Percentiles rank a stretch among this genome's conserved stretches.
These are phyloP conservation scores for Apiospora saccharicola DNA, from an alignment of 2,329 filamentous ascomycete genomes.

Conservation along the genomic window DNA sequence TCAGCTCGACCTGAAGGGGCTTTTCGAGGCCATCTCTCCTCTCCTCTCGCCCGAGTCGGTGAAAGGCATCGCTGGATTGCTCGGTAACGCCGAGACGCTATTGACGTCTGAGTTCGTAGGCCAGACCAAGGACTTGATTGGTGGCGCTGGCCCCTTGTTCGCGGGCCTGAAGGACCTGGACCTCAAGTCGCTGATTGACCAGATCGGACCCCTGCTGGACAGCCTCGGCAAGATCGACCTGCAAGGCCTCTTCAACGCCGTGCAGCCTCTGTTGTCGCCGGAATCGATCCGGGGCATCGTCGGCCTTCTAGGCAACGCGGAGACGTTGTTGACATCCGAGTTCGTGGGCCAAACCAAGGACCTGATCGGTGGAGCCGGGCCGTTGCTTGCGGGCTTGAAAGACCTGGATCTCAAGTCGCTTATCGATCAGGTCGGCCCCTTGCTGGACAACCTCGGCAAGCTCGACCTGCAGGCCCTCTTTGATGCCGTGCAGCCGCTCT, in stretches of 20 bases:
- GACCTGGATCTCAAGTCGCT: constrained; percentile 40
- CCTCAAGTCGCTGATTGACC: constrained; percentile 32
- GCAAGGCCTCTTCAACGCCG: constrained; percentile 40
- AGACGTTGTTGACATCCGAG: constrained; percentile 36
- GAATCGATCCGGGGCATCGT: constrained; percentile 41
- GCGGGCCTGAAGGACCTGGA: constrained; percentile 41
- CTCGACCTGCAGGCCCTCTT: constrained; percentile 41
- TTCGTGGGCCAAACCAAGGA: constrained; percentile 39
- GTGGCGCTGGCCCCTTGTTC: constrained; percentile 41
- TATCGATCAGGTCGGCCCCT: constrained; percentile 33
- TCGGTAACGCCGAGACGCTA: constrained; percentile 38
- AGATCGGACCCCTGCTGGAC: constrained; percentile 26
- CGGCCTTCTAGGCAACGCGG: constrained; percentile 40
- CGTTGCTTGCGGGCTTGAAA: constrained; percentile 36
- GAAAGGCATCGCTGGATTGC: constrained; percentile 35
- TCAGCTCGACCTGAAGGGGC: constrained; percentile 35
- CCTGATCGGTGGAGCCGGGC: constrained; percentile 38
- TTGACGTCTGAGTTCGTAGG: constrained; percentile 35
- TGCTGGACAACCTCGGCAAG: constrained; percentile 36
- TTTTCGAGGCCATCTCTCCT: constrained; percentile 38
- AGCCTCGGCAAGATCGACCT: constrained; percentile 40
- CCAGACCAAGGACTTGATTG: constrained; percentile 33
- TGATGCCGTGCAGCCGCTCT: constrained; percentile 44
- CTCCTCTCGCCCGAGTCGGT: constrained; percentile 39
- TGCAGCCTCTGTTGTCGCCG: constrained; percentile 45